Evolutionary conservation across 83 land plant genomes (phyloP), one percentile per base, ranked within the genome.

Genomic region (Picea mariana): DNA sequence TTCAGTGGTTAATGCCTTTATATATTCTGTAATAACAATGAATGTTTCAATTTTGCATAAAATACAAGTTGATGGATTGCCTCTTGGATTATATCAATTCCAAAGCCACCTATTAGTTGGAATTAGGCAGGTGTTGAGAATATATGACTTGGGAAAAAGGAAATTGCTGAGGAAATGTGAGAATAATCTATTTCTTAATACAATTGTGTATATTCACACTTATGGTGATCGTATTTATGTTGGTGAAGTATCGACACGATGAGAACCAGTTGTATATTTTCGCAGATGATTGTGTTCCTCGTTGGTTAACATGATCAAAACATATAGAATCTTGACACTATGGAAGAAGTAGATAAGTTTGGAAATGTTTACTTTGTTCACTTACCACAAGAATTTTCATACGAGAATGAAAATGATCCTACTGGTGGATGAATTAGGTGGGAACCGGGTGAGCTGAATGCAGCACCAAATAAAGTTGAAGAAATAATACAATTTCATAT

Each of bases 331-430:
- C 95, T 97, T 82, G 97, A 97, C 58, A 95, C 99, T 44, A 93
- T 97, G 95, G 98, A 98, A 38, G 99, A 97, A 7, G 94, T 91
- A n/a, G 99, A 97, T 87, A 97, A 97, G 87, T 97, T 97, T 90
- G 99, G 99, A 49, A 97, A 97, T 81, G 77, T 97, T 18, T 97
- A 96, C 58, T 9, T 52, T 52, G 92, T 93, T 68, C 88, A 97
- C n/a, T 76, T 97, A 49, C 95, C 96, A 27, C 99, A 97, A 82
- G 99, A 97, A 86, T 90, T 97, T 9, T 97, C 99, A 9, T 98
- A 95, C 79, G 99, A 95, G 89, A 94, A 95, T 78, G 99, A 97
- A 83, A 98, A 97, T 82, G 99, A 97, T 85, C 99, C 99, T 34
- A 97, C 99, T 66, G 98, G 99, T 82, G 99, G 99, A 5, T 95